Evolutionary conservation across 108 stramenopile species (phyloP).

Genomic region (Chaetoceros muelleri): DNA sequence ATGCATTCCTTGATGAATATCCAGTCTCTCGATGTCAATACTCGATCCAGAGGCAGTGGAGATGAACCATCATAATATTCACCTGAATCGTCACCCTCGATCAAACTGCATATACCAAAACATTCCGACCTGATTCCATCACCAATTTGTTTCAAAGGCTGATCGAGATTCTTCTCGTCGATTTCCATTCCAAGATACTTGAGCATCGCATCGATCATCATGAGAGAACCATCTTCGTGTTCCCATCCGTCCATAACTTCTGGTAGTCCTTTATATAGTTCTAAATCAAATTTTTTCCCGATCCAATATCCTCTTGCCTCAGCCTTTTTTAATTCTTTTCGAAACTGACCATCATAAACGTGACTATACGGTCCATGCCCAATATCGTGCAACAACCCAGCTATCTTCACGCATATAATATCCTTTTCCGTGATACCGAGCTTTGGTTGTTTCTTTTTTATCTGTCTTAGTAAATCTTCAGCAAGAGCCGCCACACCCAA

Average conservation of each 20-base stretch:
- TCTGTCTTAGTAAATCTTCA: conserved; percentile 31
- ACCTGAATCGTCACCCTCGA: conserved; percentile 10
- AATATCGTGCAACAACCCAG: conserved; percentile 85
- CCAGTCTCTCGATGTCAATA: conserved; percentile 73
- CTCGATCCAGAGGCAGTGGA: conserved; percentile 15
- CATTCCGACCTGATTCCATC: conserved; percentile 46
- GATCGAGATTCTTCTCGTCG: conserved; percentile 49
- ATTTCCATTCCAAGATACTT: conserved; percentile 46
- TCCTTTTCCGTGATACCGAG: conserved; percentile 70
- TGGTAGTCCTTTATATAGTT: conserved; percentile 22
- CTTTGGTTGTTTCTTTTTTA: conserved; percentile 37
- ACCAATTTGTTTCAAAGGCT: conserved; percentile 66
- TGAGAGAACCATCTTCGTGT: conserved; percentile 64
- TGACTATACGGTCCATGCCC: conserved; percentile 90
- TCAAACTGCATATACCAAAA: conserved; percentile 34
- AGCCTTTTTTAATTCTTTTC: conserved; percentile 13
- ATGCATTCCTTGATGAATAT: conserved; percentile 84
- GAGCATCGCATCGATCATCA: conserved; percentile 64
- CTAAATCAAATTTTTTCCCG: conserved; percentile 26
- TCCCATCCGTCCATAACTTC: conserved; percentile 34
- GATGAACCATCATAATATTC: conserved; percentile 7
- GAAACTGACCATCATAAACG: conserved; percentile 53
- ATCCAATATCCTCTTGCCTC: conserved; percentile 12
- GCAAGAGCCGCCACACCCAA: conserved; percentile 84
- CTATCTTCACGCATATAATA: conserved; percentile 85